A percentile compares a stretch with the other conserved stretches of the same genome.
These are phyloP conservation scores for Phytomonas sp. DNA, from an alignment of 208 protist species.

Conservation along the genomic window DNA sequence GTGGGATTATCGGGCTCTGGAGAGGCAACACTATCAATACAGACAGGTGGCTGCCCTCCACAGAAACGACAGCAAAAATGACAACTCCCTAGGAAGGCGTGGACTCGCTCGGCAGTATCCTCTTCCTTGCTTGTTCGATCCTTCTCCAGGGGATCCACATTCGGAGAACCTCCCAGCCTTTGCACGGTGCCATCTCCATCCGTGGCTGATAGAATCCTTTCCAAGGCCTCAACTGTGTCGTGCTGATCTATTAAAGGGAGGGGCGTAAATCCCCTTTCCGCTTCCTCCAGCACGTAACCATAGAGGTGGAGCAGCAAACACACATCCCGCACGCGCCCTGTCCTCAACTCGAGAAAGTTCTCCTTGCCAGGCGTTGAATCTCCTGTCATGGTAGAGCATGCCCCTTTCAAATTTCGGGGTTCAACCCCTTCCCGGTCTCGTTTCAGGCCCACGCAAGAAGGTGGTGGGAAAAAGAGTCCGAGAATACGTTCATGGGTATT, in stretches of 20 bases:
- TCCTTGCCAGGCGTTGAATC: slow-evolving; percentile 5
- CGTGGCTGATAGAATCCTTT: not conserved
- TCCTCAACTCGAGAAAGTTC: slow-evolving; percentile 5
- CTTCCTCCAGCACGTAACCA: slow-evolving; percentile 14
- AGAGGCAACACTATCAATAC: not conserved
- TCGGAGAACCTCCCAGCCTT: not conserved
- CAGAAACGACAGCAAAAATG: not conserved
- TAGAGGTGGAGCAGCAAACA: slow-evolving; percentile 22
- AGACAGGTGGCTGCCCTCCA: not conserved
- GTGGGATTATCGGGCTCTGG: not conserved
- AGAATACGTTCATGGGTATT: slow-evolving; percentile 27
- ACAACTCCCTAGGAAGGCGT: not conserved
- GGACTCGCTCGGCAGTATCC: not conserved
- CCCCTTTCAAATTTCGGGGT: slow-evolving; percentile 6
- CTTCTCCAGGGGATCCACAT: not conserved
- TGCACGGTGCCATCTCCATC: not conserved
- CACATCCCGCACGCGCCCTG: slow-evolving; percentile 7
- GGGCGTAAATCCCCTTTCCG: not conserved
- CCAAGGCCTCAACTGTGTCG: not conserved
- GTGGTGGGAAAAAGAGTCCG: slow-evolving; percentile 20
- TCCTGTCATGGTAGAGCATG: not conserved
- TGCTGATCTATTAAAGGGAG: not conserved
- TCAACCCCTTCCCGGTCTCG: slow-evolving; percentile 5
- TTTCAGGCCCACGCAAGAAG: not conserved
- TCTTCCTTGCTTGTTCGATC: not conserved